Evolutionary conservation across 257 asterid species (phyloP).

Genomic region (Haberlea rhodopensis): DNA sequence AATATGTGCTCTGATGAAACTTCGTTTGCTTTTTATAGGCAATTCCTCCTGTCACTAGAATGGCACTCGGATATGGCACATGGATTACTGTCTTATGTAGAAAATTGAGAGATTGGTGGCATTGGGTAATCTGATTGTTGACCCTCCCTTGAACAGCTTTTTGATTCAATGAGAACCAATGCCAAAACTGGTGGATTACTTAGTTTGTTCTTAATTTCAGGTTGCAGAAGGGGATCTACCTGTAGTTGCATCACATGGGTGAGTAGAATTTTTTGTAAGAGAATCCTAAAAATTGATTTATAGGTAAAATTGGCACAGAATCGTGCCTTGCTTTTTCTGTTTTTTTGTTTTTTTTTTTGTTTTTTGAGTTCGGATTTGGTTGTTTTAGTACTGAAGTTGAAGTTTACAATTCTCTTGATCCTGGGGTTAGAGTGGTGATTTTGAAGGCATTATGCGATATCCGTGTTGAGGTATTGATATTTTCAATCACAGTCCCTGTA

Average conservation of each 20-base stretch:
- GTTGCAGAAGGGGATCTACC: conserved; percentile 98
- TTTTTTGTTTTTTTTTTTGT: conserved; percentile 17
- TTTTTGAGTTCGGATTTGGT: conserved; percentile 21
- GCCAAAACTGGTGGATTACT: conserved; percentile 18
- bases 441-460: conserved; percentile 96
- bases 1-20: conserved; percentile 21
- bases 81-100: conserved; percentile 94
- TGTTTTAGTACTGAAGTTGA: conserved; percentile 81
- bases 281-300: conserved; percentile 6
- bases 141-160: conserved; percentile 23
- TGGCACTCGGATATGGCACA: conserved; percentile 84
- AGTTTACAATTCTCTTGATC: conserved; percentile 72
- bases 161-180: conserved; percentile 15
- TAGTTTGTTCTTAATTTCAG: conserved; percentile 43
- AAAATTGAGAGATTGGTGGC: conserved; percentile 98
- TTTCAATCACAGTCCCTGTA: conserved; percentile 22
- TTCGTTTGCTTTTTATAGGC: conserved; percentile 51
- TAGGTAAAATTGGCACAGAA: conserved; percentile 10
- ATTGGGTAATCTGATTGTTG: conserved; percentile 64
- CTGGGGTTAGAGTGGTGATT: conserved; percentile 86
- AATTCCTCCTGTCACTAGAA: conserved; percentile 91
- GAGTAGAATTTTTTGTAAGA: conserved; percentile 32
- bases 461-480: conserved; percentile 83
- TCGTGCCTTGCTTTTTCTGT: conserved; percentile 9
- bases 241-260: conserved; percentile 98